Base-by-base conservation (phyloP, 768 basidiomycete genomes). In the Auriscalpium orientale region DNA sequence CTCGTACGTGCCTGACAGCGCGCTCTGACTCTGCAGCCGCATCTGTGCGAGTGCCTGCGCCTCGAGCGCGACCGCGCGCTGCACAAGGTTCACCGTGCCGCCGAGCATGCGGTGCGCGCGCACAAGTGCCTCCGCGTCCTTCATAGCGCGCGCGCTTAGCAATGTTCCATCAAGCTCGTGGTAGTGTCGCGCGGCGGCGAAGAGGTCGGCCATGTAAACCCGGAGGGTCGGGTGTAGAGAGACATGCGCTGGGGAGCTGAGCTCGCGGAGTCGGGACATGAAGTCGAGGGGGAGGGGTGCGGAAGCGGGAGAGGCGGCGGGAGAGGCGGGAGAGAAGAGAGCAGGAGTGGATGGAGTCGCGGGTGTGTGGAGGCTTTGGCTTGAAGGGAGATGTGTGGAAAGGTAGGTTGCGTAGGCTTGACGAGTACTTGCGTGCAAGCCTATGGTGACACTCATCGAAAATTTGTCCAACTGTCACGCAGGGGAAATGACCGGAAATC, bases 131-230 rank as follows among this genome's bases (percentile, higher is more conserved):
- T 83, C 78, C 9, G 82, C 85, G 60, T 91, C 88, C 55, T 74
- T 72, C 58, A 79, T 76, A 0, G 85, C 78, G 37, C 76, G 77
- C 18, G 75, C 76, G 1, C 83, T 87, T 21, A 92, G 74, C 54
- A 89, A 71, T 59, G 79, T 82, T 15, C 78, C 85, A 57, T 91
- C 89, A 16, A 92, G 70, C 49, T 79, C 75, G 0, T 81, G 79
- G 64, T 85, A 82, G 62, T 91, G 86, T 8, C 89, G 80, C 21
- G 83, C 78, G 3, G 89, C 89, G 28, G 83, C 77, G 58, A 91
- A 85, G 11, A 91, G 72, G 65, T 91, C 87, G 10, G 82, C 76
- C 8, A 88, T 72, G 63, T 91, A 91, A n/a, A 84, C 70, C 8
- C 70, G 70, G 8, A 91, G 74, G 2, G 69, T 67, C 2, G 79